phyloP scores from a whole-genome alignment of 208 protist genomes.

The Entamoeba moshkovskii region DNA sequence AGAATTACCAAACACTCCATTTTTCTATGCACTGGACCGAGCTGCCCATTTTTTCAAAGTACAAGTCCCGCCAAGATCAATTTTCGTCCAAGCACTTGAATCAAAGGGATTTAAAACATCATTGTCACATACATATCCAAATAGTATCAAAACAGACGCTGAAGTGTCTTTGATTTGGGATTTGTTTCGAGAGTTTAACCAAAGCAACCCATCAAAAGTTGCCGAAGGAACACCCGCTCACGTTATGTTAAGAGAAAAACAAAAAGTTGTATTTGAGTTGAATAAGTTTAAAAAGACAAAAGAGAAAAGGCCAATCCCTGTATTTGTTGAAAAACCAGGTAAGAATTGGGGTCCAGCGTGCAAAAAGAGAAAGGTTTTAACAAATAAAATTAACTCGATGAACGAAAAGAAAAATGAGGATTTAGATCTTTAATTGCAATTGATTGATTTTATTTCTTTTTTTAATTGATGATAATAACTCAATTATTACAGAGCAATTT shows the following conservation, averaged over 20 bases:
- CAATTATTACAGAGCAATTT: background rate
- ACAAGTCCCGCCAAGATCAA: background rate
- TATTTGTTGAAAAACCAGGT: background rate
- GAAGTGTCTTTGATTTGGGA: background rate
- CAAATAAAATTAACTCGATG: background rate
- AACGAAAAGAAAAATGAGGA: background rate
- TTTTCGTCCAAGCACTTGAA: background rate
- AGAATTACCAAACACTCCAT: background rate
- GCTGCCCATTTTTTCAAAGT: background rate
- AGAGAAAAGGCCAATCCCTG: background rate
- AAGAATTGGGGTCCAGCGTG: background rate
- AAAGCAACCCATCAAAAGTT: background rate
- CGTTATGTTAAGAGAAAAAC: background rate
- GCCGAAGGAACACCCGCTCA: background rate
- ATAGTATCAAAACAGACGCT: background rate
- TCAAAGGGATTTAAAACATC: slow-evolving; percentile 1
- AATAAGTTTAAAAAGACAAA: background rate
- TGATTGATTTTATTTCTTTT: too few species aligned
- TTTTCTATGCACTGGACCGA: background rate
- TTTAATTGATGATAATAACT: too few species aligned
- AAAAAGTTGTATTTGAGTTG: background rate
- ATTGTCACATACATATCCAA: background rate
- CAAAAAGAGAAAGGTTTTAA: background rate
- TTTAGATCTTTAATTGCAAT: background rate
- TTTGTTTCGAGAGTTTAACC: background rate